phyloP scores from a whole-genome alignment of 805 yeast genomes.

The Candida patagonica region DNA sequence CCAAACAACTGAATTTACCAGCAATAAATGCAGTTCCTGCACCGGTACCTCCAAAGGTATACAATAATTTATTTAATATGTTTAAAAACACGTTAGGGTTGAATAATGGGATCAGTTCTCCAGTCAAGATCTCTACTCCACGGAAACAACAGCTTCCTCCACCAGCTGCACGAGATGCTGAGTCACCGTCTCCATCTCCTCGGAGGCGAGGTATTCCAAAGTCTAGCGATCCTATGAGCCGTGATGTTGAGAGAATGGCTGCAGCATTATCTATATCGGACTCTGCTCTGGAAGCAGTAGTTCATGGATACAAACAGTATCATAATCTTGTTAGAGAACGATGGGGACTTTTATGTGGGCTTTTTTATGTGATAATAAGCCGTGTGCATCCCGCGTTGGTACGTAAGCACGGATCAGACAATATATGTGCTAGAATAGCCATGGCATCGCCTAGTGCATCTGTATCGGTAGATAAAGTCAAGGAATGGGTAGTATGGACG shows the following conservation, averaged over 20 bases:
- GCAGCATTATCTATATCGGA: slow-evolving; percentile 12
- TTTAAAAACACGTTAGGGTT: slow-evolving; percentile 14
- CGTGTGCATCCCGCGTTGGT: slow-evolving; percentile 24
- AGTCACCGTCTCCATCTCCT: slow-evolving; percentile 10
- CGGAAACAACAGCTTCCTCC: neutral
- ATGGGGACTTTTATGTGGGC: slow-evolving; percentile 29
- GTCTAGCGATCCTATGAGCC: slow-evolving; percentile 15
- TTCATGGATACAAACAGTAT: slow-evolving; percentile 22
- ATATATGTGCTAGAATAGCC: slow-evolving; percentile 7
- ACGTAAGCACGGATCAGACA: slow-evolving; percentile 2
- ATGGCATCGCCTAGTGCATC: slow-evolving; percentile 7
- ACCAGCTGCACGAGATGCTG: neutral
- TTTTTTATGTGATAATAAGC: slow-evolving; percentile 21
- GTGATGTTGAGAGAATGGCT: slow-evolving; percentile 14
- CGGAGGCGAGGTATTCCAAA: slow-evolving; percentile 15
- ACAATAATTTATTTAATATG: slow-evolving; percentile 13
- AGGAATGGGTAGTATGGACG: slow-evolving; percentile 29
- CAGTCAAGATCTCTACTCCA: neutral
- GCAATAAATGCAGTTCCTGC: slow-evolving; percentile 10
- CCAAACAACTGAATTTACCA: slow-evolving; percentile 9
- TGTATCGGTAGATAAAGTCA: slow-evolving; percentile 9
- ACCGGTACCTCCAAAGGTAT: slow-evolving; percentile 19
- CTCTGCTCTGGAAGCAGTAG: slow-evolving; percentile 18
- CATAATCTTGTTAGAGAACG: slow-evolving; percentile 25
- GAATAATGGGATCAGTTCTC: neutral